phyloP scores from a whole-genome alignment of 2,329 filamentous ascomycete species.

The Monosporascus sp. region DNA sequence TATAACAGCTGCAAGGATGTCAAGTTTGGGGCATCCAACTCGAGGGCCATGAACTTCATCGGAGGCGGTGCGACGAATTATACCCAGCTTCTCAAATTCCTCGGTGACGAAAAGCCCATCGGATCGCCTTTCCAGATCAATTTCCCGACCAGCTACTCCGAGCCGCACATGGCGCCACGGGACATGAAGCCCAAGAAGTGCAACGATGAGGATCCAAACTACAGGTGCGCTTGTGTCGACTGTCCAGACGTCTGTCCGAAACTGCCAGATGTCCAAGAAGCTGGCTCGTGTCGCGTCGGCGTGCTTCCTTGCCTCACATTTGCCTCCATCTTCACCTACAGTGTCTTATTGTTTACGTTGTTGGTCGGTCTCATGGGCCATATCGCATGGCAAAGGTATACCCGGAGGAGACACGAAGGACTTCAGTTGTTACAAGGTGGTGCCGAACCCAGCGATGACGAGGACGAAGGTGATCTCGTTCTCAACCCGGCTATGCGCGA shows the following conservation, averaged over 20 bases:
- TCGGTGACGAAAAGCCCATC: slow-evolving; percentile 84
- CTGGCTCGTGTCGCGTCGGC: slow-evolving; percentile 74
- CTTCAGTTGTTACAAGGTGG: slow-evolving; percentile 83
- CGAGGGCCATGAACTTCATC: slow-evolving; percentile 91
- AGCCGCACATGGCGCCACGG: slow-evolving; percentile 65
- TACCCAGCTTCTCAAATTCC: slow-evolving; percentile 78
- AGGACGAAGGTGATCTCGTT: slow-evolving; percentile 84
- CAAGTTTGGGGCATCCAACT: slow-evolving; percentile 92
- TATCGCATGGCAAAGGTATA: slow-evolving; percentile 68
- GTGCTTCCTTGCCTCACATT: slow-evolving; percentile 90
- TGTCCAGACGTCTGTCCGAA: slow-evolving; percentile 81
- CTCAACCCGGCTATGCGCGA: slow-evolving; percentile 73
- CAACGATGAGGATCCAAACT: slow-evolving; percentile 81
- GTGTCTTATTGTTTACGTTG: slow-evolving; percentile 64
- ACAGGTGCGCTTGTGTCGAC: slow-evolving; percentile 89
- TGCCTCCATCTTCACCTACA: slow-evolving; percentile 81
- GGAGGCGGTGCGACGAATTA: slow-evolving; percentile 93
- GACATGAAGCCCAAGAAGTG: slow-evolving; percentile 75
- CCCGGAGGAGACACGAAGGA: slow-evolving; percentile 70
- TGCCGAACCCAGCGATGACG: slow-evolving; percentile 76
- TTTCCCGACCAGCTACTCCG: slow-evolving; percentile 61
- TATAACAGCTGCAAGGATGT: slow-evolving; percentile 98
- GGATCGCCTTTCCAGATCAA: slow-evolving; percentile 99
- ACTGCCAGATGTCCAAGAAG: slow-evolving; percentile 67
- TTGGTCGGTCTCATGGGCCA: slow-evolving; percentile 65